These are phyloP conservation scores for Poterioochromonas sp. DNA, from an alignment of 352 stramenopile genomes.

Conservation along the genomic window DNA sequence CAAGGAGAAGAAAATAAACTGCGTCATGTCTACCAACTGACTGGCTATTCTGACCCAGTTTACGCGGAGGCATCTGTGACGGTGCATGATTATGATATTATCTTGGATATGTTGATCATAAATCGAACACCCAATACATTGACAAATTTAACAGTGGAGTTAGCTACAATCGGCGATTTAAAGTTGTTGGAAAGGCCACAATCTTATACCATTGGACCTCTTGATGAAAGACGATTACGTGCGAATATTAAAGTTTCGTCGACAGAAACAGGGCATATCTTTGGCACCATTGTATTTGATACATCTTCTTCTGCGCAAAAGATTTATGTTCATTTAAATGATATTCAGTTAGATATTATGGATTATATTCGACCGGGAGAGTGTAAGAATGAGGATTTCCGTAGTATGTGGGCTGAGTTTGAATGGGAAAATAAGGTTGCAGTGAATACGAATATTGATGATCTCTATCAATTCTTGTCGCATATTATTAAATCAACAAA, in stretches of 20 bases:
- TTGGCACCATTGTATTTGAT: constrained; percentile 98
- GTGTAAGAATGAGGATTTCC: constrained; percentile 89
- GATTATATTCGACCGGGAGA: constrained; percentile 96
- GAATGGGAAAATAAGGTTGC: constrained; percentile 99
- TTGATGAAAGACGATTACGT: constrained; percentile 89
- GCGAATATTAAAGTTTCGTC: constrained; percentile 99
- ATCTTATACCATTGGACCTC: constrained; percentile 89
- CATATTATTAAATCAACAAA: constrained; percentile 97
- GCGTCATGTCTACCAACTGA: constrained; percentile 95
- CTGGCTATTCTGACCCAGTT: constrained; percentile 95
- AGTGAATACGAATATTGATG: constrained; percentile 89
- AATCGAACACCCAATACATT: constrained; percentile 96
- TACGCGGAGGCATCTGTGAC: constrained; percentile 99
- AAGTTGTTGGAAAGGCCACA: constrained; percentile 98
- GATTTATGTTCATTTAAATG: constrained; percentile 98
- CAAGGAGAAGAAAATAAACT: constrained; percentile 79
- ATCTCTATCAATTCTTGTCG: constrained; percentile 92
- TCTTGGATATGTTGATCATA: constrained; percentile 86
- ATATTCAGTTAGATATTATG: constrained; percentile 99
- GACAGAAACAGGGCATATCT: constrained; percentile 99
- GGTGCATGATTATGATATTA: constrained; percentile 99
- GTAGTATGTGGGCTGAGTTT: constrained; percentile 99
- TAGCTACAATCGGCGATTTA: constrained; percentile 97
- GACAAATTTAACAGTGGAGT: constrained; percentile 94
- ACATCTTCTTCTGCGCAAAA: constrained; percentile 85